Evolutionary conservation across 371 early-diverging fungal species (phyloP).

Genomic region (Mucor saturninus): DNA sequence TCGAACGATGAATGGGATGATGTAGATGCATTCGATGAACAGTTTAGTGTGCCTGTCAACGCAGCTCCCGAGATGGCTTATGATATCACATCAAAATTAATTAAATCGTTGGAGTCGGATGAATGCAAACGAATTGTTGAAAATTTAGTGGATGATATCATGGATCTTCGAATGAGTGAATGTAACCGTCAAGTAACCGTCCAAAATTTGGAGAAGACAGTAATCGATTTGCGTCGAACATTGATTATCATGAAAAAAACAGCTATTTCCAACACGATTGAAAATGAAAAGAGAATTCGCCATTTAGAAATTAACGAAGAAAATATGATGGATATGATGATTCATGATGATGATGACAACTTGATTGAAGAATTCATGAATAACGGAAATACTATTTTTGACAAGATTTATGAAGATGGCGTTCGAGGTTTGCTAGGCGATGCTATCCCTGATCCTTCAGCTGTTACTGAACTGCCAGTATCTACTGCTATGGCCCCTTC

Average conservation of each 20-base stretch:
- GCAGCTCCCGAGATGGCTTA: conserved; percentile 65
- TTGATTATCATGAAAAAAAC: conserved; percentile 79
- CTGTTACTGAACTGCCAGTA: neutral
- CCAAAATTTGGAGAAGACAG: conserved; percentile 69
- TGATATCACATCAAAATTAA: conserved; percentile 63
- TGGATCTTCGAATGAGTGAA: conserved; percentile 69
- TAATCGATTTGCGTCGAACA: conserved; percentile 72
- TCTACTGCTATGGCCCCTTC: neutral
- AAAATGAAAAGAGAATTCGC: conserved; percentile 77
- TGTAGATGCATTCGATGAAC: conserved; percentile 59
- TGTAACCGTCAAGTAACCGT: conserved; percentile 63
- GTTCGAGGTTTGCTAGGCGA: conserved; percentile 46
- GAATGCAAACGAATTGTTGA: conserved; percentile 77
- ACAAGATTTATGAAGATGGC: conserved; percentile 62
- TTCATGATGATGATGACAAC: conserved; percentile 27
- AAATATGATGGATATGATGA: conserved; percentile 1
- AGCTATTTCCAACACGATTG: conserved; percentile 71
- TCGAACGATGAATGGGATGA: conserved; percentile 45
- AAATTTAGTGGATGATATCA: conserved; percentile 79
- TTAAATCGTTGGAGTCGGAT: conserved; percentile 67
- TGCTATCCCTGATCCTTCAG: conserved; percentile 18
- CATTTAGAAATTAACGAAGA: conserved; percentile 44
- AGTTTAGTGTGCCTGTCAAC: conserved; percentile 53
- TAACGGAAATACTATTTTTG: conserved; percentile 57
- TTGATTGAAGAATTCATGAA: conserved; percentile 50